Percentiles rank a stretch among this genome's conserved stretches.
These are phyloP conservation scores for Scheffersomyces segobiensis DNA, from an alignment of 1,139 yeast species.

Conservation along the genomic window DNA sequence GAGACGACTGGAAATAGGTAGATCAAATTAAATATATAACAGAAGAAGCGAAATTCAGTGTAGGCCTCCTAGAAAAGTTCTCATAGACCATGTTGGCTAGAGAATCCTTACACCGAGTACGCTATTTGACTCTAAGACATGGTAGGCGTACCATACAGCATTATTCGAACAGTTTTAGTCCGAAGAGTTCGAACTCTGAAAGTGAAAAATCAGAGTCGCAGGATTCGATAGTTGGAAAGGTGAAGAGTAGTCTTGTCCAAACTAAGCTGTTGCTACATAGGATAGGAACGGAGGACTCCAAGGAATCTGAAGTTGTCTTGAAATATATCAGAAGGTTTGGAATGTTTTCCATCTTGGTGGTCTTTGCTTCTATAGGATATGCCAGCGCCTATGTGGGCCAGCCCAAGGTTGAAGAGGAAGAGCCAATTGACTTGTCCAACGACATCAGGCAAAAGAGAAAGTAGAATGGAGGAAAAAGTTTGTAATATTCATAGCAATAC, in stretches of 20 bases:
- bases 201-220: neutral
- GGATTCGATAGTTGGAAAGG: neutral
- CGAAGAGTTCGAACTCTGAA: neutral
- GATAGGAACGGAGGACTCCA: slow-evolving; percentile 37
- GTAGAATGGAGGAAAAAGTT: neutral
- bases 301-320: slow-evolving; percentile 31
- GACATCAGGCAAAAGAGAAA: slow-evolving; percentile 9
- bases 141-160: neutral
- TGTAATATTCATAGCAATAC: neutral
- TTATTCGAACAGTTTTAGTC: neutral
- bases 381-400: slow-evolving; percentile 19
- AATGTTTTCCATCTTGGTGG: slow-evolving; percentile 32
- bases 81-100: neutral
- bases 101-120: neutral
- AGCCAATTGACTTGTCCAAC: slow-evolving; percentile 1
- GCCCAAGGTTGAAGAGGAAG: neutral
- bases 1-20: neutral
- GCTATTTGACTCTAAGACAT: neutral
- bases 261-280: slow-evolving; percentile 24
- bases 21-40: too few relatives aligned
- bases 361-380: slow-evolving; percentile 36
- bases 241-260: slow-evolving; percentile 13
- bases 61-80: neutral
- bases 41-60: neutral
- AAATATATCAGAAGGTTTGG: slow-evolving; percentile 35